Conservation (phyloP, 225 moss, liverwort and hornwort genomes). For the Pleurozium schreberi region DNA sequence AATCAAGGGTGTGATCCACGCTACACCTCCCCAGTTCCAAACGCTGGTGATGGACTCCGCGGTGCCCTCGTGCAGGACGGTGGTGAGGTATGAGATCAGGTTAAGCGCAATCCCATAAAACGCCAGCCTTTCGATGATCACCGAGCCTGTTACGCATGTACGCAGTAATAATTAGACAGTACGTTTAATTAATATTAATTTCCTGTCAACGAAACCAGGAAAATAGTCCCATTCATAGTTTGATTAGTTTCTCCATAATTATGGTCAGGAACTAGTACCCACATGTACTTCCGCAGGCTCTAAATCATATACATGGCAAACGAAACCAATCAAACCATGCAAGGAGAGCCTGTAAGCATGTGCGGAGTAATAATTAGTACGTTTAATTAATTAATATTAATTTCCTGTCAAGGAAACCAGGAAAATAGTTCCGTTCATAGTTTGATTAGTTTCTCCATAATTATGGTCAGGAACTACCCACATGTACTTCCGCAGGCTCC, state of each 20-base stretch:
- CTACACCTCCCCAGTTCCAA: slow-evolving; percentile 48
- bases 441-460: no score
- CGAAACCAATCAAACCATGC: not conserved
- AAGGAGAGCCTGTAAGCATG: not conserved
- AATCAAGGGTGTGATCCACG: slow-evolving; percentile 41
- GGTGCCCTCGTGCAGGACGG: slow-evolving; percentile 25
- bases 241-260: no score
- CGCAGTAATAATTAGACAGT: not conserved
- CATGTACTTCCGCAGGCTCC: not conserved
- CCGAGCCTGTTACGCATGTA: not conserved
- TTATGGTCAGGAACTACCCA: not conserved
- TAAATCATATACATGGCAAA: not conserved
- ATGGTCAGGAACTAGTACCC: not conserved
- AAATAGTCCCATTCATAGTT: not conserved
- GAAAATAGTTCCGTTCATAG: not conserved
- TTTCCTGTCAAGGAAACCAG: not conserved
- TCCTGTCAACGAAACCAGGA: not conserved
- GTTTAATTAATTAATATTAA: not conserved
- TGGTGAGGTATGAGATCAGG: slow-evolving; percentile 35
- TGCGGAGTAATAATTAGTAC: not conserved
- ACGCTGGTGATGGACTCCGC: slow-evolving; percentile 30
- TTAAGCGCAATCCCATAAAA: slow-evolving; percentile 32
- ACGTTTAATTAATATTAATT: no score
- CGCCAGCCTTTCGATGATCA: slow-evolving; percentile 26
- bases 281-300: not conserved